Base-by-base conservation (phyloP, 495 filamentous ascomycete species). In the Amphirosellinia nigrospora region DNA sequence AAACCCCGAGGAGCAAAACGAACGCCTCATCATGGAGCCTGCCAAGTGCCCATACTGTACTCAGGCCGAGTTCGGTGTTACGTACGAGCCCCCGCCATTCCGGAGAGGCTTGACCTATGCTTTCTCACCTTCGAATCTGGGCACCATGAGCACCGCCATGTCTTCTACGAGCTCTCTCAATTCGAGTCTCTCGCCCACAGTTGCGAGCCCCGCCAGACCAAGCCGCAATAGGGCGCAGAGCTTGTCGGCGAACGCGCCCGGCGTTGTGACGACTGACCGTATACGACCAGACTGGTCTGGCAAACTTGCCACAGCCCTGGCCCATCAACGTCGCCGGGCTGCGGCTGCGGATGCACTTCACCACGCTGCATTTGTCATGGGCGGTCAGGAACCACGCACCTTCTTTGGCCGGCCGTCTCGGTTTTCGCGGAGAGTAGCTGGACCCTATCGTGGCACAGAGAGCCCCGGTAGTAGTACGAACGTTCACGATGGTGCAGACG, bases 41-140 rank as follows among this genome's bases (percentile, higher is more conserved):
- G 92, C 96, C n/a, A 88, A 89, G 30, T 99, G 96, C 78, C 96
- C 96, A 0, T 99, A 98, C 82, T 99, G 96, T 79, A 92, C 94
- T 3, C 92, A 96, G 75, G 89, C 94, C 1, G 94, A 99, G 68
- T 97, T 99, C 78, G 96, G 96, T 60, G 90, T 98, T 7, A 97
- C 93, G 0, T 99, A 97, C 75, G 89, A 94, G 21, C 86, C 93
- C 13, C 95, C 96, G 5, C 88, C 93, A 19, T 99, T 97, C 83
- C 91, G 94, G 32, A 86, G 94, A 61, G 96, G 96, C 1, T 77
- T 98, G 70, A 82, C 87, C 7, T 96, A 97, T 78, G 83, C 88
- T 13, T 81, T 88, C 43, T 75, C 79, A 13, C 70, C 78, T 23
- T 67, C 73, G n/a, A 65, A 74, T 6, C 21, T 84, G 7, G 80